Conservation (phyloP, 768 basidiomycete species). For the Kwoniella pini region DNA sequence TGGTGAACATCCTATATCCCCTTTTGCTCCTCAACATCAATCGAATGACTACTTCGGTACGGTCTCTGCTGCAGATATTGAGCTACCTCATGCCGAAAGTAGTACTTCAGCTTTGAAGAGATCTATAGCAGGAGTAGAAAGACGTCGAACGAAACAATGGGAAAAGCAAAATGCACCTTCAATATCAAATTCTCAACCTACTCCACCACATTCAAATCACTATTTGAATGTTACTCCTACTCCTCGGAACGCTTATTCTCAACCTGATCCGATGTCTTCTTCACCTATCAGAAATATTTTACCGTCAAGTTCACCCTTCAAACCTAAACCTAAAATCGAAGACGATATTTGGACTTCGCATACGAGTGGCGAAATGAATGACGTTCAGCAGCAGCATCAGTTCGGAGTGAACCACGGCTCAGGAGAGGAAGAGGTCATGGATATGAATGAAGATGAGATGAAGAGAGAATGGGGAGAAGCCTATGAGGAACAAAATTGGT, state of each 20-base stretch:
- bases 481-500: constrained; percentile 39
- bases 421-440: neutral
- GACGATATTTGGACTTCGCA: neutral
- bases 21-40: neutral
- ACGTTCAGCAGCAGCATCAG: too few species aligned
- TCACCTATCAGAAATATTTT: constrained; percentile 39
- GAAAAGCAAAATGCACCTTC: constrained; percentile 27
- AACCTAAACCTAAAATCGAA: constrained; percentile 6
- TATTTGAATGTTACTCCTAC: constrained; percentile 1
- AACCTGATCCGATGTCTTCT: constrained; percentile 35
- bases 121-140: constrained; percentile 24
- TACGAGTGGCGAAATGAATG: neutral
- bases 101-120: constrained; percentile 18
- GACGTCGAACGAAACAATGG: constrained; percentile 33
- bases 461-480: constrained; percentile 42
- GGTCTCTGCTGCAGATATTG: neutral
- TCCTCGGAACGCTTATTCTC: constrained; percentile 13
- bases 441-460: constrained; percentile 37
- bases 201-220: constrained; percentile 12
- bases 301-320: constrained; percentile 38
- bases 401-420: too few species aligned
- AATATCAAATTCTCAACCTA: constrained; percentile 5
- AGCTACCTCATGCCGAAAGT: constrained; percentile 9
- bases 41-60: constrained; percentile 1
- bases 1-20: neutral